Evolutionary conservation across 2,329 filamentous ascomycete genomes (phyloP).

Genomic region (Fusarium xylarioides): DNA sequence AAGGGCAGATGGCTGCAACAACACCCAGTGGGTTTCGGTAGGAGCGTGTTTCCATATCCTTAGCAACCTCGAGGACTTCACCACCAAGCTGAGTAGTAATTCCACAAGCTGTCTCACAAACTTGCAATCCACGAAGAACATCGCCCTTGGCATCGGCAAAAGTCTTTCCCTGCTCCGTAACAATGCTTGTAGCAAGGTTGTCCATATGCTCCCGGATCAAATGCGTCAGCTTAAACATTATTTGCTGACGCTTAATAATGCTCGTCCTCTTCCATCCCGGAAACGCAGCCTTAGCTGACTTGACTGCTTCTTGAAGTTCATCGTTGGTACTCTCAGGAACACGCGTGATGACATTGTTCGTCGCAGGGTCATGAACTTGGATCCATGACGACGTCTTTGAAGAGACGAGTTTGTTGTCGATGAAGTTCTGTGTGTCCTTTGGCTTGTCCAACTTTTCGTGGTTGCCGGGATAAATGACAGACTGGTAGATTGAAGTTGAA

Average conservation of each 20-base stretch:
- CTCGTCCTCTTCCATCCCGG: conserved; percentile 72
- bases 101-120: conserved; percentile 78
- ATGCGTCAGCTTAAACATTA: conserved; percentile 80
- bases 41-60: conserved; percentile 83
- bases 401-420: conserved; percentile 75
- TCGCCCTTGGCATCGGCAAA: conserved; percentile 79
- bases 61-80: conserved; percentile 80
- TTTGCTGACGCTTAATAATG: conserved; percentile 74
- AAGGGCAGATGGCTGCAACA: conserved; percentile 81
- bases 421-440: conserved; percentile 74
- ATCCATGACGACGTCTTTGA: conserved; percentile 74
- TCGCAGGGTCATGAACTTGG: conserved; percentile 79
- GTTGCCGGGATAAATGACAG: conserved; percentile 36
- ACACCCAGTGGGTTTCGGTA: conserved; percentile 79
- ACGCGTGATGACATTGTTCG: conserved; percentile 78
- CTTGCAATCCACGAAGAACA: conserved; percentile 77
- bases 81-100: conserved; percentile 79
- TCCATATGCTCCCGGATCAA: conserved; percentile 83
- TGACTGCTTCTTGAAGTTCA: conserved; percentile 74
- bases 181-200: conserved; percentile 77
- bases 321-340: conserved; percentile 79
- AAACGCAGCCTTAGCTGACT: conserved; percentile 75
- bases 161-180: conserved; percentile 81
- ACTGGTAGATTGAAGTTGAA: conserved; percentile 24
- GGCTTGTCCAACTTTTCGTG: conserved; percentile 34